A percentile compares a stretch with the other conserved stretches of the same genome.
phyloP scores from a whole-genome alignment of 352 stramenopile genomes.

The Plasmopara halstedii region DNA sequence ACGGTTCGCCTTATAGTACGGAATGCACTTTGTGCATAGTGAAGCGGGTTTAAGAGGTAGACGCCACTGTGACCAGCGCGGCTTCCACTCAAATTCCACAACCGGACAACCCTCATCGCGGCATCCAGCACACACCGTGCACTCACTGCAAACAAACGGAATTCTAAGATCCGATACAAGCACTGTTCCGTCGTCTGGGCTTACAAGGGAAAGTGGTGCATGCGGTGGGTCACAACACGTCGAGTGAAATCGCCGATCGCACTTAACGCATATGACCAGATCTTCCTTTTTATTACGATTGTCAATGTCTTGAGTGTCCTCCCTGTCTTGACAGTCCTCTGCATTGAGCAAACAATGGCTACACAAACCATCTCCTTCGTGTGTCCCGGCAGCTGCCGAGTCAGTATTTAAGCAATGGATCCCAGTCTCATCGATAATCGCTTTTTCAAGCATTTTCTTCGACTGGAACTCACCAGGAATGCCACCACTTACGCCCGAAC shows the following conservation, averaged over 20 bases:
- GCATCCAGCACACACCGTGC: constrained; percentile 59
- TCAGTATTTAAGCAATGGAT: not conserved
- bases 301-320: constrained; percentile 5
- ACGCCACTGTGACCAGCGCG: constrained; percentile 63
- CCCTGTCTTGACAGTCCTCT: constrained; percentile 9
- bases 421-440: constrained; percentile 24
- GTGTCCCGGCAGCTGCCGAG: not conserved
- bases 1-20: constrained; percentile 53
- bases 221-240: constrained; percentile 77
- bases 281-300: constrained; percentile 14
- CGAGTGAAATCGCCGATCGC: constrained; percentile 40
- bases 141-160: constrained; percentile 68
- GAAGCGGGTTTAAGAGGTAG: constrained; percentile 52
- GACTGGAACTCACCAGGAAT: constrained; percentile 27
- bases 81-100: not conserved
- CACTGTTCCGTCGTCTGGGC: constrained; percentile 41
- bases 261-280: constrained; percentile 53
- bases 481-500: constrained; percentile 14
- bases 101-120: too few relatives aligned
- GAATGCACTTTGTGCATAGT: constrained; percentile 56
- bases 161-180: constrained; percentile 54
- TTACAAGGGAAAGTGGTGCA: constrained; percentile 45
- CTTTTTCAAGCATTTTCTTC: constrained; percentile 31
- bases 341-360: constrained; percentile 21
- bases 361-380: constrained; percentile 2